Base-by-base conservation (phyloP, 805 yeast genomes). In the Cyberlindnera euphorbiiphila region DNA sequence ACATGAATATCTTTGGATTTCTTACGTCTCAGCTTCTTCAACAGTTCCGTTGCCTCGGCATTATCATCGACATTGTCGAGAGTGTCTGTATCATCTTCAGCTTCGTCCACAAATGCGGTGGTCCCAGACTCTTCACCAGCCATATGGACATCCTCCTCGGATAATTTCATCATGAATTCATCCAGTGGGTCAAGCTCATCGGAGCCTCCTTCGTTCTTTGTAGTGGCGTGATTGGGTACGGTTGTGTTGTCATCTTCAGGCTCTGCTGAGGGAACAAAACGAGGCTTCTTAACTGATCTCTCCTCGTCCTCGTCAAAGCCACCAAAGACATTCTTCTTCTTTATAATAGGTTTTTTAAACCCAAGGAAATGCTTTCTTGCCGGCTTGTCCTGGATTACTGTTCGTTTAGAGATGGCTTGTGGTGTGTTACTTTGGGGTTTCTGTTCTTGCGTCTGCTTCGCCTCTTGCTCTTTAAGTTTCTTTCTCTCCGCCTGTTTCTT, bases 1-100 rank as follows among this genome's bases (percentile, higher is more conserved):
- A 40, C 74, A 72, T 42, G 73, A 72, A 30, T 78, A 65, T 8
- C 59, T 49, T 13, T 76, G 65, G 26, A 81, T 61, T 23, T 68
- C 69, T 48, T 81, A 74, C 36, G 72, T 72, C 48, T 71, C 65
- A 49, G 66, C 68, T 35, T 57, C 41, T 49, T 59, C 46, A 47
- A 32, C 3, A 55, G 34, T 15, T 42, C 64, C 9, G 54, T 61
- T 14, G 66, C 71, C 13, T 60, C 63, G 4, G 38, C n/a, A 16
- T 61, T 60, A 4, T 52, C 57, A 8, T 54, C 60, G 9, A 45
- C 51, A 4, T 58, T 66, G 7, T 54, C 65, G 1, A 51, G 51
- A 5, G 32, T 43, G 10, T 48, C 59, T 10, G 56, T 61, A 28
- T 54, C 66, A 2, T 45, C 40, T 6, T 32, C 44, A 10, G 11